Percentiles rank a stretch among this genome's conserved stretches.
Conservation (phyloP, 305 asterid species). For the Fraxinus platypoda region DNA sequence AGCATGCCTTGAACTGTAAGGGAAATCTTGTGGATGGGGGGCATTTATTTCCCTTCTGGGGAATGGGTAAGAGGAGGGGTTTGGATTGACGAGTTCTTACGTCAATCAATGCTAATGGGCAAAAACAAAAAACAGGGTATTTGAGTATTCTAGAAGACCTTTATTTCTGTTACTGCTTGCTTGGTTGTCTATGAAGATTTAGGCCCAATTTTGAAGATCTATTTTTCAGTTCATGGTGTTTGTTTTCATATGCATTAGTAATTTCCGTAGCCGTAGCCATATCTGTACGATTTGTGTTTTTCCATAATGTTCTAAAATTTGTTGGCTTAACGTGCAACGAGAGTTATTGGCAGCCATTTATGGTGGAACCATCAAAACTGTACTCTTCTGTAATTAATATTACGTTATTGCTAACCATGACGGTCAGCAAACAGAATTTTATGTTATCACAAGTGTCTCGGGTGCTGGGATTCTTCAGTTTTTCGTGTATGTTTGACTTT, state of each 20-base stretch:
- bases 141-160: neutral
- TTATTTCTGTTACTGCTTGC: neutral
- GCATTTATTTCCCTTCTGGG: neutral
- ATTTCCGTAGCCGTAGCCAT: neutral
- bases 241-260: neutral
- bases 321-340: neutral
- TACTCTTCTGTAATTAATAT: neutral
- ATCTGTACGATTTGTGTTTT: neutral
- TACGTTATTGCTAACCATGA: neutral
- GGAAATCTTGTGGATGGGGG: neutral
- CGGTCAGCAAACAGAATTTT: neutral
- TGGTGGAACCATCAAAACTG: neutral
- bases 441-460: neutral
- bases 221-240: neutral
- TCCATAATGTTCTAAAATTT: neutral
- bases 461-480: slow-evolving; percentile 5
- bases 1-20: neutral
- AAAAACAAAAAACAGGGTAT: neutral
- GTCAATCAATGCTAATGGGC: neutral
- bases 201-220: neutral
- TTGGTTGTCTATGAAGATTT: neutral
- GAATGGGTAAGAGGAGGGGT: neutral
- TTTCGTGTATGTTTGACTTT: neutral
- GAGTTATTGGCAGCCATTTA: neutral
- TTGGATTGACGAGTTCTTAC: neutral